Base-by-base conservation (phyloP, 139 green algal species). In the Tetradesmus lagerheimii region DNA sequence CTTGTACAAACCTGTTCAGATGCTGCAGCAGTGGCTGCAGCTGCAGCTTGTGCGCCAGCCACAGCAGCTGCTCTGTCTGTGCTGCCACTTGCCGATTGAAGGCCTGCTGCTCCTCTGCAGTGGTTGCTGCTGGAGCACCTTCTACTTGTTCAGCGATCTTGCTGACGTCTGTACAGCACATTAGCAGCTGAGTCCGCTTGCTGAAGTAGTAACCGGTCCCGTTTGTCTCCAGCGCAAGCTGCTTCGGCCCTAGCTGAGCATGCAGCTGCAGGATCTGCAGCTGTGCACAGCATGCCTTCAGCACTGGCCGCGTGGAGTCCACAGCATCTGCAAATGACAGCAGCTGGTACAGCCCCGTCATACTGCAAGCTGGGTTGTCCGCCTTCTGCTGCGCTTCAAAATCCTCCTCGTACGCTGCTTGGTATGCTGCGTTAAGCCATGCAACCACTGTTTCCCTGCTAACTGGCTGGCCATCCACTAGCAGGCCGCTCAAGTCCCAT, bases 1-100 rank as follows among this genome's bases (percentile, higher is more conserved):
- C 27, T 8, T 20, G 8, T 0, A 84, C 27, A 31, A 57, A 84
- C 23, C 16, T 84, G 27, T 64, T 37, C 39, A 84, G 1, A 14
- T 31, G 4, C 78, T 84, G 37, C 29, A 53, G 25, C 37, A 84
- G 27, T 25, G 5, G 27, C 27, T 16, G 6, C 38, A 84, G 78
- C 83, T 89, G 83, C 62, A 92, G 75, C 67, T 31, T 25, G 83
- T 89, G 77, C 6, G 79, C 57, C 57, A 90, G 43, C 76, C 77
- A 47, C 76, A 90, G 39, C 53, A 92, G 18, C 82, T 66, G 83
- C 31, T 35, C 76, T 45, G 85, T 18, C 11, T 84, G 78, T 9
- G 37, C 78, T 35, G 29, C 37, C 16, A 62, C 37, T 15, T 84
- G 78, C 38, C 34, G 6, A 16, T 35, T 64, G 41, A 84, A 50